Evolutionary conservation across 148 eudicot species (phyloP).

Genomic region (Rhododendron williamsianum): DNA sequence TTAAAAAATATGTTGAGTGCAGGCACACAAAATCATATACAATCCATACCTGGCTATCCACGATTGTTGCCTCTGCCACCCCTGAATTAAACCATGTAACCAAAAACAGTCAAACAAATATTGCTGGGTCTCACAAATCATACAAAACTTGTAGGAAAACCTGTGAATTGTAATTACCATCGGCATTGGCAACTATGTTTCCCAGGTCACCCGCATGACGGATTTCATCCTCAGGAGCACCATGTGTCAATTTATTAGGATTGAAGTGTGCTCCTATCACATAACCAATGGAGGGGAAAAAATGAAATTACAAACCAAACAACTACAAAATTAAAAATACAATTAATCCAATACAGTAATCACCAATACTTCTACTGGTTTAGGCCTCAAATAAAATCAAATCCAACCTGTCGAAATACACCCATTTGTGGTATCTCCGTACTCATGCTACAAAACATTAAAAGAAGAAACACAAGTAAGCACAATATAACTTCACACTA

Average conservation of each 20-base stretch:
- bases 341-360: background rate
- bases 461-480: constrained; percentile 4
- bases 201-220: constrained; percentile 99
- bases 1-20: background rate
- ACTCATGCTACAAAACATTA: constrained; percentile 59
- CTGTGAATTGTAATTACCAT: constrained; percentile 34
- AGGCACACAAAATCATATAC: background rate
- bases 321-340: background rate
- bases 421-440: constrained; percentile 94
- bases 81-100: constrained; percentile 35
- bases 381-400: constrained; percentile 4
- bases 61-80: constrained; percentile 83
- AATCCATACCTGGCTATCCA: constrained; percentile 62
- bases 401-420: constrained; percentile 86
- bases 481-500: background rate
- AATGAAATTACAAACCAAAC: background rate
- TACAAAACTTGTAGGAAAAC: background rate
- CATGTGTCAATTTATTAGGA: constrained; percentile 81
- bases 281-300: background rate
- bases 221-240: constrained; percentile 91
- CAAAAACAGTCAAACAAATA: background rate
- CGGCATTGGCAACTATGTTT: constrained; percentile 95
- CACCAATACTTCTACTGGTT: background rate
- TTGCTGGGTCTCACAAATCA: background rate
- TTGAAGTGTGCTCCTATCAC: constrained; percentile 79